These are phyloP conservation scores for Lipomyces japonicus DNA, from an alignment of 805 yeast genomes.

Conservation along the genomic window DNA sequence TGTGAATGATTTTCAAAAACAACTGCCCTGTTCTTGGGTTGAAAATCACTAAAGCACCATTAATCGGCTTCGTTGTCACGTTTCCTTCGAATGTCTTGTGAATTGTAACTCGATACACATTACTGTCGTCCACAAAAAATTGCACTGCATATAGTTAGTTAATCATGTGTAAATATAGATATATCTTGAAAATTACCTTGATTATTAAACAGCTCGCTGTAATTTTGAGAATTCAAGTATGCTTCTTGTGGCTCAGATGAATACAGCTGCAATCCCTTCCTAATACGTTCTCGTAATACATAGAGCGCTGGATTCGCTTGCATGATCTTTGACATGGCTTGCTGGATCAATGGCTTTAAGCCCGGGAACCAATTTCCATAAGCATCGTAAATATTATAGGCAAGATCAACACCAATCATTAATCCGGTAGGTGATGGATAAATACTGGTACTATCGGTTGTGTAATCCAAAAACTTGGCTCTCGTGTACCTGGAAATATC, in stretches of 20 bases:
- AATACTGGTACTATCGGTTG: constrained; percentile 75
- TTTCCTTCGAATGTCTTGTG: constrained; percentile 93
- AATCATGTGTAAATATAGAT: neutral
- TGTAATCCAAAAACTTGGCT: constrained; percentile 89
- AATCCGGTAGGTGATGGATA: constrained; percentile 94
- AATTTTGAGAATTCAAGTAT: constrained; percentile 80
- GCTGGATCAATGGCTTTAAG: constrained; percentile 79
- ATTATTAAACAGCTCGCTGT: constrained; percentile 80
- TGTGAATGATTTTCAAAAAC: constrained; percentile 83
- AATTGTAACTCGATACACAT: constrained; percentile 87
- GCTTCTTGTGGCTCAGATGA: constrained; percentile 94
- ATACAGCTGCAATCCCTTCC: constrained; percentile 89
- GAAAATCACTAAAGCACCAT: constrained; percentile 86
- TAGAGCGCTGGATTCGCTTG: constrained; percentile 89
- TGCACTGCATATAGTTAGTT: constrained; percentile 42
- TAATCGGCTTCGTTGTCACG: constrained; percentile 83
- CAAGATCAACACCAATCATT: constrained; percentile 84
- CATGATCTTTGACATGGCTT: constrained; percentile 91
- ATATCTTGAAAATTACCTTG: constrained; percentile 43
- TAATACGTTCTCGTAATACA: constrained; percentile 86
- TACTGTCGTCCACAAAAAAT: constrained; percentile 86
- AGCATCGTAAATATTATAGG: constrained; percentile 93
- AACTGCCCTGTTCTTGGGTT: constrained; percentile 90
- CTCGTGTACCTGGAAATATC: constrained; percentile 91
- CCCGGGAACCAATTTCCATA: constrained; percentile 99